Evolutionary conservation across 2,329 filamentous ascomycete genomes (phyloP).

Genomic region (Venturia nashicola): DNA sequence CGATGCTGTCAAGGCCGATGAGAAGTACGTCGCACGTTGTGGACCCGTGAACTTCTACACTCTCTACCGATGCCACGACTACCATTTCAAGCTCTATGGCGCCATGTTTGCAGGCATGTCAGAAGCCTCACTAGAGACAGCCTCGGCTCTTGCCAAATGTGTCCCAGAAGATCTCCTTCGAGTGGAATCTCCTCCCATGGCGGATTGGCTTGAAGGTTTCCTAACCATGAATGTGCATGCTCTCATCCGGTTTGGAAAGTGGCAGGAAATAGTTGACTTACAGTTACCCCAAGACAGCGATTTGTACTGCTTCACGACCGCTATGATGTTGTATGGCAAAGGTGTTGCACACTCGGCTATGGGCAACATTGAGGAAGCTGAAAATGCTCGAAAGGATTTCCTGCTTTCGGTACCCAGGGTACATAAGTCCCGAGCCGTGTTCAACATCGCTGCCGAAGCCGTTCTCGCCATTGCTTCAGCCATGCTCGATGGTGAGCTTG

Average conservation of each 20-base stretch:
- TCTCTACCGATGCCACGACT: conserved; percentile 62
- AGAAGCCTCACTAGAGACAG: conserved; percentile 48
- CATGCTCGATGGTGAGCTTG: conserved; percentile 64
- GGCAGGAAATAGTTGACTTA: conserved; percentile 52
- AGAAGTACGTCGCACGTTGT: conserved; percentile 47
- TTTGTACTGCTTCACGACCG: conserved; percentile 58
- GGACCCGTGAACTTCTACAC: conserved; percentile 63
- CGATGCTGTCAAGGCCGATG: conserved; percentile 54
- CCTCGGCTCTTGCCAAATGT: conserved; percentile 44
- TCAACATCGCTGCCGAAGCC: conserved; percentile 53
- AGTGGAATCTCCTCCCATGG: conserved; percentile 58
- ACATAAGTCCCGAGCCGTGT: conserved; percentile 48
- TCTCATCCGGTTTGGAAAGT: conserved; percentile 59
- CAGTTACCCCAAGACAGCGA: conserved; percentile 42
- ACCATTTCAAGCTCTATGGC: conserved; percentile 63
- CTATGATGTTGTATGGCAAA: conserved; percentile 56
- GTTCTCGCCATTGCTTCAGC: conserved; percentile 47
- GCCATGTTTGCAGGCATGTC: conserved; percentile 66
- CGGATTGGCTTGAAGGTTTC: conserved; percentile 66
- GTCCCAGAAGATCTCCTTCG: conserved; percentile 52
- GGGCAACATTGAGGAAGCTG: conserved; percentile 42
- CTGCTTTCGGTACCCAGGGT: conserved; percentile 38
- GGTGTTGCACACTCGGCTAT: conserved; percentile 53
- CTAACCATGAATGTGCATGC: conserved; percentile 56
- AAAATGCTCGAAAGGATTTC: conserved; percentile 40